These are phyloP conservation scores for Sophora flavescens DNA, from an alignment of 306 rosid species.

Conservation along the genomic window DNA sequence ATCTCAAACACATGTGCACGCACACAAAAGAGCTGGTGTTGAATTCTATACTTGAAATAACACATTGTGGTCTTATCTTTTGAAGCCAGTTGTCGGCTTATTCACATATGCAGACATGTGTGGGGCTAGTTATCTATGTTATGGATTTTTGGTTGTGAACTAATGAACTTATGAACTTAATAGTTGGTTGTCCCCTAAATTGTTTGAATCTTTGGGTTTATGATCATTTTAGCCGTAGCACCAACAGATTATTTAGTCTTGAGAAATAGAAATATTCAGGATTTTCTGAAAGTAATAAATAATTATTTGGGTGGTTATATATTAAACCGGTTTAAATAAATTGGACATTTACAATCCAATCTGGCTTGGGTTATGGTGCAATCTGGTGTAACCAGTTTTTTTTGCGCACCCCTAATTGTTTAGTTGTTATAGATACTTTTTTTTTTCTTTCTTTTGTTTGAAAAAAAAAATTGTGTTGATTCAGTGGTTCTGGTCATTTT, in stretches of 20 bases:
- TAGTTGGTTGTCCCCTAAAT: slow-evolving; percentile 33
- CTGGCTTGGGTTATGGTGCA: too few species aligned
- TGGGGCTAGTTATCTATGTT: slow-evolving; percentile 19
- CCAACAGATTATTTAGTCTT: slow-evolving; percentile 16
- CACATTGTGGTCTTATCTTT: slow-evolving; percentile 11
- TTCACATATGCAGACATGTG: slow-evolving; percentile 27
- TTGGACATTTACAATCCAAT: too few species aligned
- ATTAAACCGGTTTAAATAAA: background rate
- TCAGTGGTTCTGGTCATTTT: background rate
- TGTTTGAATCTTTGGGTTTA: slow-evolving; percentile 13
- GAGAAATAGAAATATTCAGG: background rate
- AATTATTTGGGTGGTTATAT: slow-evolving; percentile 30
- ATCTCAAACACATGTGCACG: background rate
- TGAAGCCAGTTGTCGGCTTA: slow-evolving; percentile 26
- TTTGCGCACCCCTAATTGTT: background rate
- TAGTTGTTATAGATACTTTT: background rate
- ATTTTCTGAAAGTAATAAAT: slow-evolving; percentile 38
- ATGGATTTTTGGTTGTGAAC: slow-evolving; percentile 30
- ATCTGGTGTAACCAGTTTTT: too few species aligned
- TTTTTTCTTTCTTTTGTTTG: background rate
- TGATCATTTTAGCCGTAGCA: slow-evolving; percentile 1
- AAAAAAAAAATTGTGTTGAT: background rate
- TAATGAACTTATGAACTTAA: background rate
- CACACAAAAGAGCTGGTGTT: background rate
- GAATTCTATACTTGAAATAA: background rate